Evolutionary conservation across 306 rosid species (phyloP).

Genomic region (Comarum palustre): DNA sequence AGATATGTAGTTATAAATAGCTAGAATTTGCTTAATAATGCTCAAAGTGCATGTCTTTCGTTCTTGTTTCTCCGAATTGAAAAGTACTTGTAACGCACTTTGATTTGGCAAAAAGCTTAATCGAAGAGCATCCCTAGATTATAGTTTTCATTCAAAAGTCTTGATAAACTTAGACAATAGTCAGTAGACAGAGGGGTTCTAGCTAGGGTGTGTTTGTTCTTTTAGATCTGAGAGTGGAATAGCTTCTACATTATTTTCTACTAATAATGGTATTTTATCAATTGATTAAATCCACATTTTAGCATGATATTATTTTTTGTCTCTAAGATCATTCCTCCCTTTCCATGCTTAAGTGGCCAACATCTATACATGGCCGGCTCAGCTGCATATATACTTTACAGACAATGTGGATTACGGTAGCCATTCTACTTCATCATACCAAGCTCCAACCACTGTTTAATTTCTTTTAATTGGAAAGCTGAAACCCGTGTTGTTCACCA

Average conservation of each 20-base stretch:
- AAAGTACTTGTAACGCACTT: background rate
- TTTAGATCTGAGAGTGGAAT: constrained; percentile 4
- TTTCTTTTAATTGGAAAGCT: background rate
- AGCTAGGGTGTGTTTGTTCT: background rate
- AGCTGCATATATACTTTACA: background rate
- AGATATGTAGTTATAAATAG: background rate
- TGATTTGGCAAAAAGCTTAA: background rate
- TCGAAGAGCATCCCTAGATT: background rate
- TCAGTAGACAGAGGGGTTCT: background rate
- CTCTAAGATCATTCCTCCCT: background rate
- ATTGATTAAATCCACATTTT: constrained; percentile 5
- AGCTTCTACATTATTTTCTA: constrained; percentile 15
- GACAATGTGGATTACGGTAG: background rate
- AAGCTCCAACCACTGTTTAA: background rate
- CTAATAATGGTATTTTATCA: background rate
- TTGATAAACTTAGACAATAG: background rate
- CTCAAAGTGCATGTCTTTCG: background rate
- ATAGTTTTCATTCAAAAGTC: background rate
- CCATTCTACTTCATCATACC: constrained; percentile 10
- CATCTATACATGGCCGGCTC: constrained; percentile 22
- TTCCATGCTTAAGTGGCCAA: constrained; percentile 27
- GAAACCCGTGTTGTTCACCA: background rate
- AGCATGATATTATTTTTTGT: constrained; percentile 12
- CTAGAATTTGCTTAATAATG: background rate
- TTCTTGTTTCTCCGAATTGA: background rate